phyloP scores from a whole-genome alignment of 345 rosid species.

The Gossypium sturtianum region DNA sequence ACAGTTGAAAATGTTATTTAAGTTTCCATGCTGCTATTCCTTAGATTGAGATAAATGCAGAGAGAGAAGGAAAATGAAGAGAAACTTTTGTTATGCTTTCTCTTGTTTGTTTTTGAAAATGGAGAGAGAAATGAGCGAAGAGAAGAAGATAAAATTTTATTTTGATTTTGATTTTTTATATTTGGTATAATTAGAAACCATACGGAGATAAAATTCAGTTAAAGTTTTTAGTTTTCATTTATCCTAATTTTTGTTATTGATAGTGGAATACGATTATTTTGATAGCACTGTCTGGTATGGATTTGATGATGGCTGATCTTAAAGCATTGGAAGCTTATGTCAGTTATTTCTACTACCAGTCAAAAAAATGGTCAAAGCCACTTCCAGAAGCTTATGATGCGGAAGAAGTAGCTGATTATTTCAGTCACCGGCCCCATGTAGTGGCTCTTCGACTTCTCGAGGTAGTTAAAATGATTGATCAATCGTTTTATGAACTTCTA shows the following conservation, averaged over 20 bases:
- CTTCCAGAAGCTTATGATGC: conserved; percentile 86
- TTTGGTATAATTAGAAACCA: not conserved
- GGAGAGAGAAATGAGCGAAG: not conserved
- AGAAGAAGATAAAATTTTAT: not conserved
- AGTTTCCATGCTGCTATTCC: not conserved
- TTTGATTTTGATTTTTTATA: not conserved
- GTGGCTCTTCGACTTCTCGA: conserved; percentile 80
- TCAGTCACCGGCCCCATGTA: conserved; percentile 84
- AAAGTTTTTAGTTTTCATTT: not conserved
- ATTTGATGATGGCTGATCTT: conserved; percentile 87
- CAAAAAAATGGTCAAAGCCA: conserved; percentile 81
- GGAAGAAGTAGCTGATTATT: conserved; percentile 65
- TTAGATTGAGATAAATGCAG: not conserved
- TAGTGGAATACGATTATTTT: conserved; percentile 12
- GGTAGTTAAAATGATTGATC: conserved; percentile 36
- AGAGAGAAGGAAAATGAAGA: not conserved
- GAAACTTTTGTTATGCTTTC: not conserved
- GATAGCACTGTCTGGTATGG: conserved; percentile 72
- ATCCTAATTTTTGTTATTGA: not conserved
- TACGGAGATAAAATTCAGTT: not conserved
- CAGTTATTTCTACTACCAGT: conserved; percentile 49
- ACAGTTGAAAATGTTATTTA: not conserved
- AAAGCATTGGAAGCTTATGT: conserved; percentile 81
- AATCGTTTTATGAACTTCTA: not conserved
- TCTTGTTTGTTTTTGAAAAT: not conserved